Base-by-base conservation (phyloP, 2,329 filamentous ascomycete genomes). In the Sporothrix pseudoabietina region DNA sequence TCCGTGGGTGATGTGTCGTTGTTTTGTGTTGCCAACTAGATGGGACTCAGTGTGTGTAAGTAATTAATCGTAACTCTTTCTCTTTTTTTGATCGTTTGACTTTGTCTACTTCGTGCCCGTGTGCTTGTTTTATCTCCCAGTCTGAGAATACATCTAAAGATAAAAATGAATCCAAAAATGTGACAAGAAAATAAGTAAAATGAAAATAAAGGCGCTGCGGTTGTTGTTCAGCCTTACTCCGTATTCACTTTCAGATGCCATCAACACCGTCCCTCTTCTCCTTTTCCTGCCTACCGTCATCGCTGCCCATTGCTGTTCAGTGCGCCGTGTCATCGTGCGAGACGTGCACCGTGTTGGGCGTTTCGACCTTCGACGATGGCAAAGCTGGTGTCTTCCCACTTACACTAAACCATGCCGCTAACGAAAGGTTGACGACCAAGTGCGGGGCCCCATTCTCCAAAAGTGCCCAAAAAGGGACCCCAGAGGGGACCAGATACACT, bases 361-460 rank as follows among this genome's bases (percentile, higher is more conserved):
- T 26, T 26, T 26, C 26, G 26, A 26, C 26, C 26, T 26, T 26
- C 26, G 26, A 26, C 26, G 2, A 26, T 26, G 26, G 26, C 26
- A 26, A 26, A 26, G 26, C 26, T 26, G 26, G 26, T 26, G 26
- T 26, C 26, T 19, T 49, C 14, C 44, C 59, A 63, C 59, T 44
- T 16, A 63, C 41, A 49, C 41, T 49, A 49, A 66, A 66, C 19
- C 19, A 49, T 6, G 63, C 12, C 63, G 41, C 63, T 66, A 66
- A 66, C 30, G 41, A 49, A 30, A 39, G 30, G 6, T 14, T 44
- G 39, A 66, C 14, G 41, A 30, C 44, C 10, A 65, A 30, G 57
- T 63, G 57, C 55, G 57, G 61, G 61, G 47, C 49, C 57, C 59
- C 49, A 57, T 30, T 72, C 57, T 66, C 70, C 70, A 72, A 72